Base-by-base conservation (phyloP, 78 protist genomes). In the Carpediemonas membranifera region DNA sequence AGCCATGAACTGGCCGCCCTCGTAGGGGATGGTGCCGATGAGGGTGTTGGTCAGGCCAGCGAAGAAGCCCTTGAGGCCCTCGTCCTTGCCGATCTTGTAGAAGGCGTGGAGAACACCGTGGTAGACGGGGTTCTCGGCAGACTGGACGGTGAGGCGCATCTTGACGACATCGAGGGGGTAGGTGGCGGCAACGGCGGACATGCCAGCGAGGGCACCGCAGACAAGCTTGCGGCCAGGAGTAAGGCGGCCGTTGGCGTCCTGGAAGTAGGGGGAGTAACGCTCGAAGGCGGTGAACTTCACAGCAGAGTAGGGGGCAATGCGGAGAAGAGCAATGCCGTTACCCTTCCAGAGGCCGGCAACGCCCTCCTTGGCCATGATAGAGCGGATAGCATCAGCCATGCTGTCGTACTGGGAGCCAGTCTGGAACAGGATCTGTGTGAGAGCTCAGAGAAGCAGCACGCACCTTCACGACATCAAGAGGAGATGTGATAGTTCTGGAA, bases 111-210 rank as follows among this genome's bases (percentile, higher is more conserved):
- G 33, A 56, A 56, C 35, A 13, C 60, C 60, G 9, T 5, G 5
- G 35, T 56, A 56, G 19, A 13, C 9, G 33, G 60, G 35, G 35
- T 56, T 33, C 33, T 34, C 60, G 35, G 5, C 19, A 9, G 47
- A 41, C 47, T 41, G 47, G 47, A 41, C 9, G 47, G 47, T 13
- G 47, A 41, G 9, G 5, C 35, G 11, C 13, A 18, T 19, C 58
- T 31, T 65, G 24, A 65, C 55, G 28, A 65, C 70, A 39, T 65
- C 70, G 35, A 65, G 28, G 28, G 70, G 70, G 28, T 65, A 39
- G n/a, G 70, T 65, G 25, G 28, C n/a, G 50, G 58, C 21, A 36
- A 31, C 28, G 21, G 63, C 70, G n/a, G 58, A 54, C 30, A 33
- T 50, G 7, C 70, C 70, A 7, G 70, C 70, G 35, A 65, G 55